phyloP scores from a whole-genome alignment of 176 grass and related monocot genomes.

The Zizania latifolia region DNA sequence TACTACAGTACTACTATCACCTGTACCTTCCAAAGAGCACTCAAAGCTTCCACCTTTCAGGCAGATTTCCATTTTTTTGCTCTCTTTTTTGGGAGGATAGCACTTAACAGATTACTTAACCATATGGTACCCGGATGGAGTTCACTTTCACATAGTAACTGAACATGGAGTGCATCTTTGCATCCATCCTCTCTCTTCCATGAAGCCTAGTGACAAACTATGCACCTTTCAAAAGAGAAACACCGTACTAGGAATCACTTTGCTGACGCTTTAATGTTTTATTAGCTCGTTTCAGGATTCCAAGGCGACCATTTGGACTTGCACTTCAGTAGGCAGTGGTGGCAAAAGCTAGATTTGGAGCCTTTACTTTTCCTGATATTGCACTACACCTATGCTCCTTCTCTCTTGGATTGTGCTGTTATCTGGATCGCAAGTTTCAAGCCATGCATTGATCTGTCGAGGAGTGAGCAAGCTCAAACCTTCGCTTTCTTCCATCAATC shows the following conservation, averaged over 20 bases:
- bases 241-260: background rate
- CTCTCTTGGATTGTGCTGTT: background rate
- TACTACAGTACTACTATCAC: background rate
- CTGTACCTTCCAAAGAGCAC: slow-evolving; percentile 1
- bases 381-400: background rate
- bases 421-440: background rate
- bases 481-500: background rate
- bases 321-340: background rate
- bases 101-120: background rate
- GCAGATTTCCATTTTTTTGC: too few relatives aligned
- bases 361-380: background rate
- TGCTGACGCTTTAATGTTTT: background rate
- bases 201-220: background rate
- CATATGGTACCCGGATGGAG: background rate
- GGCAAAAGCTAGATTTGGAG: background rate
- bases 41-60: background rate
- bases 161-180: background rate
- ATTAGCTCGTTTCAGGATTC: background rate
- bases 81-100: background rate
- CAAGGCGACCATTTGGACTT: background rate
- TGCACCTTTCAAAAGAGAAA: background rate
- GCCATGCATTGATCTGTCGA: background rate
- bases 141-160: background rate
- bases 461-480: background rate
- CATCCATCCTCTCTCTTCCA: background rate